A percentile compares a stretch with the other conserved stretches of the same genome.
These are phyloP conservation scores for Symmetrospora coprosmae DNA, from an alignment of 768 basidiomycete genomes.

Conservation along the genomic window DNA sequence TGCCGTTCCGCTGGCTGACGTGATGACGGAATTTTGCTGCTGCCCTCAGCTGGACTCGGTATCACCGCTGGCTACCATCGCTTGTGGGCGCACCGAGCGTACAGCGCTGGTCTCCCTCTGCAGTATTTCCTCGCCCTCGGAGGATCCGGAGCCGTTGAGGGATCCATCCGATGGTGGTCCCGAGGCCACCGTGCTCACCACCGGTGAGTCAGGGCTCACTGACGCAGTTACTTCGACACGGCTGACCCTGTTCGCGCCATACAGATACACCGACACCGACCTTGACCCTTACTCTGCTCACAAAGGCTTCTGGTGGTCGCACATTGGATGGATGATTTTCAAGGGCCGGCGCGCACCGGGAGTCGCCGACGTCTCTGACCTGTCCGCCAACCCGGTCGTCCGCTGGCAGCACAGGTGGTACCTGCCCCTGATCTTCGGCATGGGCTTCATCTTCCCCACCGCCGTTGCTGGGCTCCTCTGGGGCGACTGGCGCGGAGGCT, in stretches of 20 bases:
- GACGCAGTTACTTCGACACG: background rate
- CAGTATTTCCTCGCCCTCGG: conserved; percentile 70
- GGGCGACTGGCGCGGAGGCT: conserved; percentile 62
- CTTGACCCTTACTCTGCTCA: conserved; percentile 71
- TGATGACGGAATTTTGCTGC: conserved; percentile 30
- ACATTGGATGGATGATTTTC: conserved; percentile 72
- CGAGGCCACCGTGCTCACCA: conserved; percentile 93
- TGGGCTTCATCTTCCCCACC: conserved; percentile 59
- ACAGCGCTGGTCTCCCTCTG: conserved; percentile 73
- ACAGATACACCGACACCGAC: conserved; percentile 62
- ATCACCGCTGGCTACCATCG: conserved; percentile 91
- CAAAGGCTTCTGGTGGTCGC: conserved; percentile 63
- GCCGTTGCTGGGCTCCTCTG: conserved; percentile 56
- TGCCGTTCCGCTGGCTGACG: conserved; percentile 38
- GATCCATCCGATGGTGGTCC: conserved; percentile 98
- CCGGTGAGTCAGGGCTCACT: conserved; percentile 39
- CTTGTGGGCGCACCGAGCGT: conserved; percentile 89
- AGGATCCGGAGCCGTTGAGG: conserved; percentile 86
- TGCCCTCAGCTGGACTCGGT: conserved; percentile 35
- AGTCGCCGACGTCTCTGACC: conserved; percentile 56
- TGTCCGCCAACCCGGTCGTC: conserved; percentile 54
- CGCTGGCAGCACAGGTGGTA: conserved; percentile 68
- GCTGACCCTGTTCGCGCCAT: conserved; percentile 26
- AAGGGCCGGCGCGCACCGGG: conserved; percentile 60
- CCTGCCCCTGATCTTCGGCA: conserved; percentile 48